These are phyloP conservation scores for Nitzschia sp. DNA, from an alignment of 108 stramenopile genomes.

Conservation along the genomic window DNA sequence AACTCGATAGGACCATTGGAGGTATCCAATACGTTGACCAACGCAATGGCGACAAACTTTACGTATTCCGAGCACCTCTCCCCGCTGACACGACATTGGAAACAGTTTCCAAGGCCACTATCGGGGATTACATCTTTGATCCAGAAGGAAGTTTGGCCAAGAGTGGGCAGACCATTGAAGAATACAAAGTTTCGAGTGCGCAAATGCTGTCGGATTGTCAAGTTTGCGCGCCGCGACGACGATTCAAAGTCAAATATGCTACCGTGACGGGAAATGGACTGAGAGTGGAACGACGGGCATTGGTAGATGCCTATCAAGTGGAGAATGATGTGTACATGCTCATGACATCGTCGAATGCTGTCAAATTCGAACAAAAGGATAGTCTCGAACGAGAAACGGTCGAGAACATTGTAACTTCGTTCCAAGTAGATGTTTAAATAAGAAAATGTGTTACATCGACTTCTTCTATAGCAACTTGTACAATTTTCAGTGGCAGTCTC, in stretches of 20 bases:
- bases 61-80: constrained; percentile 58
- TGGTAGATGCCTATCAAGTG: constrained; percentile 76
- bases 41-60: constrained; percentile 78
- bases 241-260: constrained; percentile 63
- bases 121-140: constrained; percentile 61
- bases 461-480: not conserved
- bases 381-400: constrained; percentile 77
- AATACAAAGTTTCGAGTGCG: constrained; percentile 50
- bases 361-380: constrained; percentile 67
- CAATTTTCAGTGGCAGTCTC: not conserved
- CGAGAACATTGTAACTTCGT: constrained; percentile 72
- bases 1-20: constrained; percentile 64
- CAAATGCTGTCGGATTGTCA: constrained; percentile 45
- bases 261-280: constrained; percentile 73
- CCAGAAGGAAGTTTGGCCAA: constrained; percentile 58
- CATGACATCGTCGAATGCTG: constrained; percentile 67
- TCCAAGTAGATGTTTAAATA: constrained; percentile 38
- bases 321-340: constrained; percentile 65
- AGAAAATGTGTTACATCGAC: not conserved
- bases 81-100: constrained; percentile 47
- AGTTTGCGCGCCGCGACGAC: constrained; percentile 38
- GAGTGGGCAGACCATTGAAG: constrained; percentile 65
- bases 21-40: constrained; percentile 83
- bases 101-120: constrained; percentile 49
- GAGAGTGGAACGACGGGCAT: constrained; percentile 68